A percentile compares a stretch with the other conserved stretches of the same genome.
Evolutionary conservation across 1,284 basidiomycete species (phyloP).

Genomic region (Peniophora sp.): DNA sequence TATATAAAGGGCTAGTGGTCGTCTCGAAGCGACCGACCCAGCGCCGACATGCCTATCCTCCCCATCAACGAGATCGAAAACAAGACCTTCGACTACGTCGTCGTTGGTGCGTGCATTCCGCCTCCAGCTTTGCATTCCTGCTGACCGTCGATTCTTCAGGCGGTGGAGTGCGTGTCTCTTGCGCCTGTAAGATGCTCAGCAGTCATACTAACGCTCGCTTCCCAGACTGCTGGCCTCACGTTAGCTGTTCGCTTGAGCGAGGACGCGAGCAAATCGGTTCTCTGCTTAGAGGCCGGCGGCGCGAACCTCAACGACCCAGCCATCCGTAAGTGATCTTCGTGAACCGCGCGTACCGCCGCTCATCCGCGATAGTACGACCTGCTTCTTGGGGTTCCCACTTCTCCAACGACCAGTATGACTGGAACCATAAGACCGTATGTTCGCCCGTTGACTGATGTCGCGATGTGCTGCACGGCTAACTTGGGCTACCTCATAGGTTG

Average conservation of each 20-base stretch:
- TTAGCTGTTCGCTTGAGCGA: slow-evolving; percentile 17
- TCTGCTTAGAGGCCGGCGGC: slow-evolving; percentile 19
- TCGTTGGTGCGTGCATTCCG: not conserved
- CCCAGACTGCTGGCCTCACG: slow-evolving; percentile 15
- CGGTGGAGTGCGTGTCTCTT: not conserved
- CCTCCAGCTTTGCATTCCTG: not conserved
- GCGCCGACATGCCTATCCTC: not conserved
- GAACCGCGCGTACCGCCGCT: too few species aligned
- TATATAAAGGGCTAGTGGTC: too few species aligned
- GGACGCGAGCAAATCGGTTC: slow-evolving; percentile 13
- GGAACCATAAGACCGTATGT: slow-evolving; percentile 18
- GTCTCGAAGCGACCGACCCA: too few species aligned
- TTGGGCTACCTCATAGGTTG: not conserved
- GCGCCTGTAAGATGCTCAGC: not conserved
- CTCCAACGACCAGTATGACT: slow-evolving; percentile 19
- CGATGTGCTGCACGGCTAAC: not conserved
- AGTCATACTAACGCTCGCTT: not conserved
- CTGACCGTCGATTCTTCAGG: not conserved
- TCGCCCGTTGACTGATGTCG: not conserved
- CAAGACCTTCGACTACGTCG: slow-evolving; percentile 1
- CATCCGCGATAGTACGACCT: not conserved
- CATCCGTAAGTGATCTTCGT: slow-evolving; percentile 1
- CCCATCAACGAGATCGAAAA: not conserved
- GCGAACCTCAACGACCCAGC: slow-evolving; percentile 7
- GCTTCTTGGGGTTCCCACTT: slow-evolving; percentile 6